Evolutionary conservation across 495 filamentous ascomycete genomes (phyloP), one percentile per base, ranked within the genome.

Genomic region (Jackrogersella minutella): DNA sequence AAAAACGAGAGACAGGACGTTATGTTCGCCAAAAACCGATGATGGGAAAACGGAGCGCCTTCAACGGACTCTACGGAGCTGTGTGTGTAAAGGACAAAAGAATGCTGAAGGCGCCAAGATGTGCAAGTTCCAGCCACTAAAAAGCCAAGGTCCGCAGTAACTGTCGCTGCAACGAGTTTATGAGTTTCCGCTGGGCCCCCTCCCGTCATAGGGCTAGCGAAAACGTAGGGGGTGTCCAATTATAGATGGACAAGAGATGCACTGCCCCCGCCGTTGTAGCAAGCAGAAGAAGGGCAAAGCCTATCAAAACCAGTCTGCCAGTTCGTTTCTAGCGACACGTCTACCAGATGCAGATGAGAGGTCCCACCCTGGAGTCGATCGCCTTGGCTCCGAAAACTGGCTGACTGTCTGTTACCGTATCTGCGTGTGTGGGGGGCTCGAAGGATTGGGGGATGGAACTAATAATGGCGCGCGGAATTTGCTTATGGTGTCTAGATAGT

Each of bases 61-160:
- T 31, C 24, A 13, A 49, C 44, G 44, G 44, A 49, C 44, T 43
- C 52, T 19, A 55, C 36, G 41, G 55, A 60, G 54, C 21, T 52
- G 22, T 39, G 49, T 30, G n/a, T n/a, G n/a, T n/a, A n/a, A 51
- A 61, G 34, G 34, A 60, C 56, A 47, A 60, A 52, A 46, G 34
- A 51, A 26, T 52, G 33, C 34, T 56, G n/a, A n/a, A n/a, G n/a
- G 39, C 46, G 66, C 66, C 66, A 64, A 69, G 60, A 47, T 43
- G 49, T 22, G 43, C 51, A 51, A 21, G 60, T 69, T 64, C 49
- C 66, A 69, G 66, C 60, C 60, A 69, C 66, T 21, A 57, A 57
- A 14, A 21, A n/a, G n/a, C 66, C 11, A 34, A 37, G 53, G 43
- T 41, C 56, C 28, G 44, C 49, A 19, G 31, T 30, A 30, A 7